Base-by-base conservation (phyloP, 768 basidiomycete species). In the Pleurotus giganteus region DNA sequence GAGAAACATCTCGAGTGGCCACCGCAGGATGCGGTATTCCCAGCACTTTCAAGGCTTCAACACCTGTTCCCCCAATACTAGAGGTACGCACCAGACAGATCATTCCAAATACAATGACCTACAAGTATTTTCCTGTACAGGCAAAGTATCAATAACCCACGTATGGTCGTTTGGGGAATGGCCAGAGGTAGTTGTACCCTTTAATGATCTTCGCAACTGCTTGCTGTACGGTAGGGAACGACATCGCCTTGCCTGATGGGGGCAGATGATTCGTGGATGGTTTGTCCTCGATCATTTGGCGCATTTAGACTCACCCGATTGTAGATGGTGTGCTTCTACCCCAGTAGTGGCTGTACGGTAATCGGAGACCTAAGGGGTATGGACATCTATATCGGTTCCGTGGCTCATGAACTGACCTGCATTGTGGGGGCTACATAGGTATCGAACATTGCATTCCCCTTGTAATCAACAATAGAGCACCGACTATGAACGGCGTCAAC, bases 21-120 rank as follows among this genome's bases (percentile, higher is more conserved):
- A 87, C 85, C 13, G 89, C 89, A 29, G 85, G 80, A 69, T 91
- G 89, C 13, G 89, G 87, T 57, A 91, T 84, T 15, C 89, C 90
- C 50, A 92, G 78, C 15, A 92, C 89, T 89, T n/a, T n/a, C n/a
- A n/a, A n/a, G n/a, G n/a, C n/a, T n/a, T n/a, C n/a, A n/a, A n/a
- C n/a, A n/a, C n/a, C n/a, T n/a, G n/a, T n/a, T n/a, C n/a, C n/a
- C n/a, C n/a, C n/a, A n/a, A n/a, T n/a, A n/a, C n/a, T n/a, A n/a
- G n/a, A n/a, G n/a, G n/a, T 31, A 63, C 71, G 49, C 67, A 88
- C 89, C 89, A 46, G 88, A 87, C 27, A 91, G 78, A 63, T 92
- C 90, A 58, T 85, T 81, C 89, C 89, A 93, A 13, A 91, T 73
- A 64, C 81, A 75, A 68, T 93, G 87, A 17, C 91, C 90, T 24